Evolutionary conservation across 306 rosid species (phyloP).

Genomic region (Notholithocarpus densiflorus): DNA sequence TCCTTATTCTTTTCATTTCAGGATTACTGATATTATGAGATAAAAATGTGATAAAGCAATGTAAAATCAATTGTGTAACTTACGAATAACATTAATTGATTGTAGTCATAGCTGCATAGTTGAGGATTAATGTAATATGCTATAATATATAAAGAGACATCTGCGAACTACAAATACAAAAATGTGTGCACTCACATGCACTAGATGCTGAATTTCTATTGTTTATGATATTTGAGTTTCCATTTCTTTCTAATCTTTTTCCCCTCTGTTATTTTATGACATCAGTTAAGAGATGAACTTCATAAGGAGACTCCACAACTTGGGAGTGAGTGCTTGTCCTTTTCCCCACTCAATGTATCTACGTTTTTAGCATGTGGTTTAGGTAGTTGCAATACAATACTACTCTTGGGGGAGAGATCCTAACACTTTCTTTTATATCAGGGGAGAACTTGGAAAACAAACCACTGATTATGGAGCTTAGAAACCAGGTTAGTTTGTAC

Average conservation of each 20-base stretch:
- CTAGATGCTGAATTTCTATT: neutral
- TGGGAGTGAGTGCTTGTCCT: conserved; percentile 57
- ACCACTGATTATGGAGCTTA: conserved; percentile 79
- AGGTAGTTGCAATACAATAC: neutral
- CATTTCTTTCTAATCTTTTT: neutral
- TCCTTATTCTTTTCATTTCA: neutral
- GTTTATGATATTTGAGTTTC: neutral
- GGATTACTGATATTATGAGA: neutral
- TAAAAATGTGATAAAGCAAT: neutral
- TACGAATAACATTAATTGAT: neutral
- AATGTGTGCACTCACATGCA: neutral
- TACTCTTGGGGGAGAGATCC: conserved; percentile 15
- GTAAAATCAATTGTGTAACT: neutral
- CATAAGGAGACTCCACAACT: conserved; percentile 73
- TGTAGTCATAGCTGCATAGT: neutral
- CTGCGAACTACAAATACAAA: neutral
- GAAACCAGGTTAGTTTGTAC: conserved; percentile 65
- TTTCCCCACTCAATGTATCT: neutral
- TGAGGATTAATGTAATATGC: neutral
- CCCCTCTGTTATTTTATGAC: neutral
- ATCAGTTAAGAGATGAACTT: conserved; percentile 62
- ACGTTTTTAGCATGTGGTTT: neutral
- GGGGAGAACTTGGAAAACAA: conserved; percentile 90
- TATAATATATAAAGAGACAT: neutral
- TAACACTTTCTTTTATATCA: conserved; percentile 26